Base-by-base conservation (phyloP, 495 filamentous ascomycete genomes). In the Parathielavia hyrcaniae region DNA sequence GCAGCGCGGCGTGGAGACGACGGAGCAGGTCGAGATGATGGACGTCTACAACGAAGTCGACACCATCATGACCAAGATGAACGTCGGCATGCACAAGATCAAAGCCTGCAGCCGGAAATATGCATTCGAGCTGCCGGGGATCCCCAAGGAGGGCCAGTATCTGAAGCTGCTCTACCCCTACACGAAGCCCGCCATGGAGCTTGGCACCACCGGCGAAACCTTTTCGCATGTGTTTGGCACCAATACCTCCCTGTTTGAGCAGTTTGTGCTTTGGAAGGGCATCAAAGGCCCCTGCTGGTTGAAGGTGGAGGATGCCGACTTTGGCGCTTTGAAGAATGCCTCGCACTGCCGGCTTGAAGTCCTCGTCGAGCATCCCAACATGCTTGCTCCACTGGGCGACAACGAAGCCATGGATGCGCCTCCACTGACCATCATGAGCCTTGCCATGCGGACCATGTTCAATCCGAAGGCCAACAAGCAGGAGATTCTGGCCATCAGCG, bases 211-310 rank as follows among this genome's bases (percentile, higher is more conserved):
- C 57, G 93, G 95, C 19, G 86, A 95, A 68, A 97, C 95, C 0
- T 98, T 91, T 68, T 97, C 95, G 5, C 86, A 88, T 50, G 90
- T 95, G 43, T 98, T 98, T 60, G 95, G 93, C 44, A 87, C 89
- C 45, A 96, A 95, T 67, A 98, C 93, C 0, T 83, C 89, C 3
- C 77, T 97, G 1, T 98, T 98, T 61, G 93, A 98, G 65, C 93
- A 98, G 65, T 98, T 98, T 65, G 95, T 97, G 14, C 79, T 98
- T 13, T 97, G 90, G 88, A 96, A 95, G 72, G 91, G 92, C 61
- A 88, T 98, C 58, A 97, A 95, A 91, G 93, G 93, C 0, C 93
- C 93, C 12, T 98, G 95, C 74, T 98, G 93, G 93, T 79, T 98
- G 17, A 88, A 83, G 66, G 90, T 98, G 56, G 80, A 89, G 59